Evolutionary conservation across 2,329 filamentous ascomycete genomes (phyloP).

Genomic region (Cadophora gregata): DNA sequence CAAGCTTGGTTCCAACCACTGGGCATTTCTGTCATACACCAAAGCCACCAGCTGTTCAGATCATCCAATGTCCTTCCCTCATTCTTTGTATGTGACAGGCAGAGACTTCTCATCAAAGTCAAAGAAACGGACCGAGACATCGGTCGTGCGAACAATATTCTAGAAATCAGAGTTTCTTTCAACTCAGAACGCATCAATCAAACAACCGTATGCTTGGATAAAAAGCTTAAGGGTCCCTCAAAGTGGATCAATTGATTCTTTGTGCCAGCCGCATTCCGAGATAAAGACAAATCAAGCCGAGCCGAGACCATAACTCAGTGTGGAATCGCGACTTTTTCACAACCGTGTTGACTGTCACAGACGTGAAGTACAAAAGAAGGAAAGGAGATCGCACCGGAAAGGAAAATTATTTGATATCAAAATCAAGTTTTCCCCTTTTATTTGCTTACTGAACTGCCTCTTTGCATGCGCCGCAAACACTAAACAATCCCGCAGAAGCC

Average conservation of each 20-base stretch:
- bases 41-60: too few species aligned
- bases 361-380: neutral
- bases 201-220: neutral
- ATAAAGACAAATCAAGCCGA: neutral
- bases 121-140: neutral
- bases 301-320: neutral
- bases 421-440: neutral
- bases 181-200: neutral
- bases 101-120: neutral
- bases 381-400: neutral
- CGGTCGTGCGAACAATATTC: neutral
- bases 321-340: neutral
- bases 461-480: conserved; percentile 1
- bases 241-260: neutral
- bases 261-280: neutral
- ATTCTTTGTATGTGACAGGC: neutral
- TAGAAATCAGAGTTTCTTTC: neutral
- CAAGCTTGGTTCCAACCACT: neutral
- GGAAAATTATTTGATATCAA: neutral
- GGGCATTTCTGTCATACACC: too few species aligned
- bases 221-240: neutral
- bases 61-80: neutral
- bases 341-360: neutral
- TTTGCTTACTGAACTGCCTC: neutral
- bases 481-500: neutral